Evolutionary conservation across 2,329 filamentous ascomycete genomes (phyloP), one percentile per base, ranked within the genome.

Genomic region (Fusarium bactridioides): DNA sequence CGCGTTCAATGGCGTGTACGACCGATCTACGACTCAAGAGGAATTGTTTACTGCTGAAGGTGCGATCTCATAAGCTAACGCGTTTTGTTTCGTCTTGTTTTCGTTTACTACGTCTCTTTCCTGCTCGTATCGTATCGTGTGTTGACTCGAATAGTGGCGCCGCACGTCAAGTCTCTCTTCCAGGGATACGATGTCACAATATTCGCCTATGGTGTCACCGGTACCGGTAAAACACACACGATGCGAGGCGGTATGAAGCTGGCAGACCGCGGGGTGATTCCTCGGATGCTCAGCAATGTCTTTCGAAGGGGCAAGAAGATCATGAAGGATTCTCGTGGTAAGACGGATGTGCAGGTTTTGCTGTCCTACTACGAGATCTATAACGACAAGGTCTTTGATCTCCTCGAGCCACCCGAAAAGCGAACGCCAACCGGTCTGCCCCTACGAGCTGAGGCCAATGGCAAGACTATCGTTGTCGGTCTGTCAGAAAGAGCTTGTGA

Each of bases 321-420:
- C 23, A 88, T 90, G 73, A 96, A 95, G 82, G 94, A 97, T 77
- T 88, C 91, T 5, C 85, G 87, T 9, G 93, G 91, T 16, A 85
- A 90, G 57, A 95, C 91, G 1, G 86, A 84, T 4, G 93, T 97
- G 27, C 85, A 89, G 13, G 93, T 97, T 21, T 86, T 90, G 18
- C 87, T 98, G 78, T 95, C 93, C 33, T 98, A 98, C 83, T 97
- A 97, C 83, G 95, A 98, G 81, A 97, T 98, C 74, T 98, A 98
- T 83, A 97, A 97, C 81, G 95, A 98, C 84, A 95, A 95, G 80
- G 94, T 97, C 25, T 97, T 92, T 78, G 95, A 98, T 80, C 85
- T 98, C 37, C 94, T 98, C 74, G 93, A 97, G 80, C 86, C 94
- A 1, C 92, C 91, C 0, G 95, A 98, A 80, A 97, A 94, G 84